Evolutionary conservation across 345 rosid genomes (phyloP), one percentile per base, ranked within the genome.

Genomic region (Aurinia saxatilis): DNA sequence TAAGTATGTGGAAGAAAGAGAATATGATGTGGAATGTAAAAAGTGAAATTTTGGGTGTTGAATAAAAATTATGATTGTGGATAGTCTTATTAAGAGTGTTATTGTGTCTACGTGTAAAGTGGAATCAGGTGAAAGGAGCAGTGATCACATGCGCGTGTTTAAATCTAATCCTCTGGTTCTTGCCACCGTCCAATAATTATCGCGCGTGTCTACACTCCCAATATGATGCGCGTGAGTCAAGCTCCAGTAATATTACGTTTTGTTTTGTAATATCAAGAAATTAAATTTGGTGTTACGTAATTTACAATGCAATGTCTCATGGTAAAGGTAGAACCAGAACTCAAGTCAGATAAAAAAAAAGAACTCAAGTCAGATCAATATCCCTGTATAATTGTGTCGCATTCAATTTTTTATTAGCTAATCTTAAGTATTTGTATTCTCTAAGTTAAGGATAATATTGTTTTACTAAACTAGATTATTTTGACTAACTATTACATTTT

Each of bases 341-440:
- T 66, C 47, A 55, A 56, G 70, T 36, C 33, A 46, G 55, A 46
- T 55, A n/a, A n/a, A n/a, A n/a, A n/a, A n/a, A n/a, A n/a, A 48
- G 39, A 66, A 36, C 47, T 66, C 47, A 55, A 56, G 70, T 36
- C 33, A 46, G 55, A 46, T 29, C 4, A 45, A 23, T 35, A 46
- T 55, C 55, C 34, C 14, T 55, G 39, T 35, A 55, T 66, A 48
- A 15, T 36, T 55, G 12, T 65, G 70, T 65, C 62, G 55, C 54
- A 55, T 46, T 19, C 33, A 30, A 10, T 55, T 10, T 52, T 66
- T 39, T n/a, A 10, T 39, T 6, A 13, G n/a, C n/a, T 38, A 39
- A 6, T 51, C 1, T 47, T 13, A 31, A 33, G 3, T 46, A 25
- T 25, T 25, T 34, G 39, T 58, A 59, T 16, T 44, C 44, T 19